Percentiles rank a stretch among this genome's conserved stretches.
Conservation (phyloP, 352 stramenopile genomes). For the Thalassiosira delicatula region DNA sequence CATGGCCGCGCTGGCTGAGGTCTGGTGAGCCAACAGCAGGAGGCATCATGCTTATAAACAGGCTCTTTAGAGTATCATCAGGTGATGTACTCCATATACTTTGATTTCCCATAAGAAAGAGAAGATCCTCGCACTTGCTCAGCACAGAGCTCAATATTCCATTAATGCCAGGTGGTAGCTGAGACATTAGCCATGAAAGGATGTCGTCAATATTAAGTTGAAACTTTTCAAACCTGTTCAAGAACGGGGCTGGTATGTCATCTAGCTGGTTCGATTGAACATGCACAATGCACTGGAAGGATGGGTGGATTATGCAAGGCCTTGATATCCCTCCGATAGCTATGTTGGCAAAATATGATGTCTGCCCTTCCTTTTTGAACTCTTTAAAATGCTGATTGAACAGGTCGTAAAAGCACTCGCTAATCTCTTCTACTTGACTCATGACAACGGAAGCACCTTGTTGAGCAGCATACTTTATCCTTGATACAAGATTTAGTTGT, state of each 20-base stretch:
- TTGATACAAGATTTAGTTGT: conserved; percentile 63
- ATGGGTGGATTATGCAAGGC: conserved; percentile 56
- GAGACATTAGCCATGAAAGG: conserved; percentile 44
- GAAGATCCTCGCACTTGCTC: conserved; percentile 32
- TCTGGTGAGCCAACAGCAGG: not conserved
- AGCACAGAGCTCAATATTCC: conserved; percentile 33
- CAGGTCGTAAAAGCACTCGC: conserved; percentile 73
- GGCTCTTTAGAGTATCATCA: conserved; percentile 66
- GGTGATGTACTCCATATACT: conserved; percentile 61
- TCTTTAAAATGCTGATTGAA: conserved; percentile 75
- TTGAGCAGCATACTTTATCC: conserved; percentile 64
- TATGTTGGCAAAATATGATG: conserved; percentile 69
- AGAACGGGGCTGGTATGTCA: conserved; percentile 59
- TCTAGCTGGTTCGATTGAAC: conserved; percentile 57
- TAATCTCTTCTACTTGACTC: conserved; percentile 57
- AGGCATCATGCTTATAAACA: conserved; percentile 59
- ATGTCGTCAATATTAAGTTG: conserved; percentile 56
- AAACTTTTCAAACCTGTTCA: conserved; percentile 77
- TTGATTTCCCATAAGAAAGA: conserved; percentile 30
- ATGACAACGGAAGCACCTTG: conserved; percentile 58
- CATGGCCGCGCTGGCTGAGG: not conserved
- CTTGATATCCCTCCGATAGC: conserved; percentile 66
- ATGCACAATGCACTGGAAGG: conserved; percentile 71
- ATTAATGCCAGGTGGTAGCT: conserved; percentile 33
- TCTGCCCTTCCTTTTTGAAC: conserved; percentile 46